Base-by-base conservation (phyloP, 441 rosid genomes). In the Jatropha multifida region DNA sequence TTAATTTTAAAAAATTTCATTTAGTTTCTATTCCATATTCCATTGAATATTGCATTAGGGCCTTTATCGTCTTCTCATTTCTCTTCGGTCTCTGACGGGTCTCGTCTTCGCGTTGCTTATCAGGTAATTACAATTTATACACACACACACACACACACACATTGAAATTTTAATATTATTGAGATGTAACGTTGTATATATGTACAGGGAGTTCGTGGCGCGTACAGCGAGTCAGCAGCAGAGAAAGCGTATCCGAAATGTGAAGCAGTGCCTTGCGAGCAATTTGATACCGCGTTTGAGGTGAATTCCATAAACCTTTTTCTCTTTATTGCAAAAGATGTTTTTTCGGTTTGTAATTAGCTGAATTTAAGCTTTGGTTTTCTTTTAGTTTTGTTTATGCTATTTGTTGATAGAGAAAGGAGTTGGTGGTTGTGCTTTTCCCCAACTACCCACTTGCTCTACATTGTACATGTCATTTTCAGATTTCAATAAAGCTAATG, bases 161-260 rank as follows among this genome's bases (percentile, higher is more conserved):
- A 40, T 7, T 26, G 27, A 14, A 48, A 65, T 20, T 38, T 17
- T n/a, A 14, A 20, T 37, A 59, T 15, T 18, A 60, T 6, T 60
- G 51, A 44, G 9, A 51, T 23, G 6, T 17, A 7, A 37, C 62
- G 10, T 62, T 56, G 32, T 38, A 42, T 15, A 10, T 76, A 27
- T 56, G 9, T 48, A 54, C 64, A 95, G 98, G 98, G 99, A 71
- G 93, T 90, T 78, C 83, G 84, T 74, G 99, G 99, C 37, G 98
- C 99, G 2, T 90, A 89, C 82, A 93, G 96, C 63, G 98, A 95
- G 75, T 86, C 96, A 23, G 99, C 97, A 12, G 99, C 98, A 20
- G 85, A 88, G 76, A 95, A 95, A 88, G 98, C 97, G 7, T 93
- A 93, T 78, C 97, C 97, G 1, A 92, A 88, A 32, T 95, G 98